Conservation (phyloP, 495 filamentous ascomycete species). For the Talaromyces adpressus region DNA sequence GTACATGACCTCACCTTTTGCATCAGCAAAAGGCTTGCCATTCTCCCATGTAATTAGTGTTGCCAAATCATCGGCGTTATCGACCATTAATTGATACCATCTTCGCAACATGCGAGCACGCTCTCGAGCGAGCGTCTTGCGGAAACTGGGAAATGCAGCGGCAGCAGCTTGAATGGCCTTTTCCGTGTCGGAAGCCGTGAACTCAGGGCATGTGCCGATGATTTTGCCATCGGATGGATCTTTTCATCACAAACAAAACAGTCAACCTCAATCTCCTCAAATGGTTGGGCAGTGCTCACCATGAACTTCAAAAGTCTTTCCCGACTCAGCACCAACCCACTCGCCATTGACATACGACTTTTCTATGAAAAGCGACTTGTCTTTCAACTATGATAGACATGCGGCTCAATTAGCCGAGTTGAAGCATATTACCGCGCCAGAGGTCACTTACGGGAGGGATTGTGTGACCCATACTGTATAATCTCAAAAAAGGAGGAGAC, state of each 20-base stretch:
- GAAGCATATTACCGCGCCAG: not conserved
- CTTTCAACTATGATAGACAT: slow-evolving; percentile 55
- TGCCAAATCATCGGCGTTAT: slow-evolving; percentile 69
- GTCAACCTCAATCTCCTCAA: slow-evolving; percentile 2
- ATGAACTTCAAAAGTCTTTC: slow-evolving; percentile 73
- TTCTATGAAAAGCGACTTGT: slow-evolving; percentile 72
- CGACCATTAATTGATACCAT: slow-evolving; percentile 53
- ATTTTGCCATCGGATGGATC: slow-evolving; percentile 75
- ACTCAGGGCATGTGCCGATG: slow-evolving; percentile 81
- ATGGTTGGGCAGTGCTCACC: slow-evolving; percentile 33
- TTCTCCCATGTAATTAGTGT: slow-evolving; percentile 60
- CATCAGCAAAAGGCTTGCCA: slow-evolving; percentile 67
- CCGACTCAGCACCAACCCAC: slow-evolving; percentile 69
- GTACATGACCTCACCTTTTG: slow-evolving; percentile 65
- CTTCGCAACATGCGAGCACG: slow-evolving; percentile 49
- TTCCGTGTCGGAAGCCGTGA: slow-evolving; percentile 65
- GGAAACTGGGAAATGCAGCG: slow-evolving; percentile 69
- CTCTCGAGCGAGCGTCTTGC: slow-evolving; percentile 68
- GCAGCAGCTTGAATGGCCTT: slow-evolving; percentile 71
- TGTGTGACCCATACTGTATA: slow-evolving; percentile 36
- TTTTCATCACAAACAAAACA: slow-evolving; percentile 16
- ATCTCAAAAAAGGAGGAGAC: slow-evolving; percentile 22
- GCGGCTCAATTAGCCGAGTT: slow-evolving; percentile 1
- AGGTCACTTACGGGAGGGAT: slow-evolving; percentile 30
- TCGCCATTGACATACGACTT: slow-evolving; percentile 82